Base-by-base conservation (phyloP, 306 rosid species). In the Benincasa hispida region DNA sequence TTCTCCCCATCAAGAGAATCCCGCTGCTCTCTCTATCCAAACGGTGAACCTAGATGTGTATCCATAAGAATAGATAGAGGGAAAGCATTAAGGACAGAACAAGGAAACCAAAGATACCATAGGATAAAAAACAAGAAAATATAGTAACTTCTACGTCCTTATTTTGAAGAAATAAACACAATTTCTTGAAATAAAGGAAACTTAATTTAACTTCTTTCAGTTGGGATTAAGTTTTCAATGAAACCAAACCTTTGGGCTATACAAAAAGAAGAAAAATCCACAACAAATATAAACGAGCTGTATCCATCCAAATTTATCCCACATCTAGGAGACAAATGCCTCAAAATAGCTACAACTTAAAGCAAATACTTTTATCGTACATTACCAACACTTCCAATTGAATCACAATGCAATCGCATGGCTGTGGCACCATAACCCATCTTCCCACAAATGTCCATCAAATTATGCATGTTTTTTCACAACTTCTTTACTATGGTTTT, bases 21-120 rank as follows among this genome's bases (percentile, higher is more conserved):
- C 98, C 95, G 54, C 98, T 94, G 85, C 84, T 91, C 84, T 94
- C 98, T 79, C 87, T 84, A 82, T 94, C 97, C 74, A 94, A 96
- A 75, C 97, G 97, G 81, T 94, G 97, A 79, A 94, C 95, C 98
- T 94, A 65, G 79, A 76, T 78, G 80, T 3, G 11, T n/a, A 69
- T 75, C 55, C 50, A 78, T 35, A 32, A 48, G 22, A 77, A 77
- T 10, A 30, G 41, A 32, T 35, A 72, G 48, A 17, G 37, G 32
- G 21, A 74, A 39, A 53, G 10, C 28, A 53, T 30, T 54, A 32
- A 17, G 53, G 27, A 21, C 13, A 74, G 45, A 32, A 17, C 62
- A 28, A 18, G 30, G 30, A 10, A 74, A 74, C n/a, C 63, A 30
- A 51, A 30, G 3, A 34, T 54, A 50, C 11, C 32, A 74, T 8